phyloP scores from a whole-genome alignment of 208 protist genomes.

The Crithidia fasciculata region DNA sequence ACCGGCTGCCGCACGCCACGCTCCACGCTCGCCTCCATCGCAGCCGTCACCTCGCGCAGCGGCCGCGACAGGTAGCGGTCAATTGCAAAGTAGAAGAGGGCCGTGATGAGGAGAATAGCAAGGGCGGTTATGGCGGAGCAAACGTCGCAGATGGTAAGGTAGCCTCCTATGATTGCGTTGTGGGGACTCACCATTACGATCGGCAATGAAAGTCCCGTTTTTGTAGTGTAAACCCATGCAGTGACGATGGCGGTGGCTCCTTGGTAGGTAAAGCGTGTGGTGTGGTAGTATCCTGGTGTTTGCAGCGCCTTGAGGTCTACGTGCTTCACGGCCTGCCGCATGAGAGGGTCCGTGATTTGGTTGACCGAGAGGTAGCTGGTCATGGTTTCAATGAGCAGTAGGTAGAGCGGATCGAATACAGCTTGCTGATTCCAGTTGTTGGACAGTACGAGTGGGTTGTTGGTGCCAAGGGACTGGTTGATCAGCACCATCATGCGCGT shows the following conservation, averaged over 20 bases:
- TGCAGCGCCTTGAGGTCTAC: conserved; percentile 24
- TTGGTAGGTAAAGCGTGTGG: conserved; percentile 3
- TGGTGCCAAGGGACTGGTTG: background rate
- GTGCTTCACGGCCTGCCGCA: conserved; percentile 37
- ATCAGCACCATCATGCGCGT: conserved; percentile 8
- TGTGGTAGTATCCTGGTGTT: background rate
- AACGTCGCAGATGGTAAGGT: background rate
- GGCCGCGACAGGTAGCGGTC: conserved; percentile 13
- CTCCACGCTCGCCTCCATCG: conserved; percentile 11
- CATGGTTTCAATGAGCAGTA: background rate
- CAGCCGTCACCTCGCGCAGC: conserved; percentile 9
- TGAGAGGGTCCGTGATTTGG: conserved; percentile 38
- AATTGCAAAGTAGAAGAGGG: conserved; percentile 4
- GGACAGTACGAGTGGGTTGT: conserved; percentile 6
- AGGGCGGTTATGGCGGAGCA: background rate
- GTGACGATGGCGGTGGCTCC: conserved; percentile 8
- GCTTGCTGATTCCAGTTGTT: conserved; percentile 30
- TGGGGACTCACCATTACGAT: conserved; percentile 17
- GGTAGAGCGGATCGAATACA: background rate
- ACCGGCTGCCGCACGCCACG: conserved; percentile 10
- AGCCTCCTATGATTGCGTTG: background rate
- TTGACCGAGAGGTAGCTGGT: conserved; percentile 20
- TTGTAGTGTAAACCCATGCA: conserved; percentile 9
- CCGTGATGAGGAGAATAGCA: background rate
- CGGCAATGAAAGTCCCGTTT: conserved; percentile 1